These are phyloP conservation scores for Rhodosporidiobolus odoratus DNA, from an alignment of 768 basidiomycete species.

Conservation along the genomic window DNA sequence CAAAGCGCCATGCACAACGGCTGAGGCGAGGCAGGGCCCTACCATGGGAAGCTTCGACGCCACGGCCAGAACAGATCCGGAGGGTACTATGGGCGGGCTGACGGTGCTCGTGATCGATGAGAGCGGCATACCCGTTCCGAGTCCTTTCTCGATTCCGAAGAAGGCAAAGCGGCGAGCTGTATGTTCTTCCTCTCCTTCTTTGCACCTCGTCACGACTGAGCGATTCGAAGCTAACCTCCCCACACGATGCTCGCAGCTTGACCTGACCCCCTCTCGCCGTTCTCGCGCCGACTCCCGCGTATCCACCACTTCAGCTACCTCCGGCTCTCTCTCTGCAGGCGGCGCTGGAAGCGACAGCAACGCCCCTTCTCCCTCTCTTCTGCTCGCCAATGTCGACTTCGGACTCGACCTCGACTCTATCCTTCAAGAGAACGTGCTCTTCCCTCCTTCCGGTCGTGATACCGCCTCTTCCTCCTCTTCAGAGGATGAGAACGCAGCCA, in stretches of 20 bases:
- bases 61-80: neutral
- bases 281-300: constrained; percentile 20
- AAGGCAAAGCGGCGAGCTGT: constrained; percentile 11
- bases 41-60: constrained; percentile 32
- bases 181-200: neutral
- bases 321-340: constrained; percentile 29
- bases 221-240: neutral
- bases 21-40: constrained; percentile 5
- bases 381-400: constrained; percentile 24
- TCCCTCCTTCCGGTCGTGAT: neutral
- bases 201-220: neutral
- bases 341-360: constrained; percentile 9
- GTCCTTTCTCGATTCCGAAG: constrained; percentile 22
- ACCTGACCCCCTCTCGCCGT: constrained; percentile 24
- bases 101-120: constrained; percentile 28
- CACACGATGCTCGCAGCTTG: neutral
- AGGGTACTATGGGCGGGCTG: neutral
- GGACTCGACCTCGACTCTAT: constrained; percentile 26
- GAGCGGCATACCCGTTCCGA: constrained; percentile 21
- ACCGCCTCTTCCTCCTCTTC: constrained; percentile 18
- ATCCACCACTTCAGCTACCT: constrained; percentile 37
- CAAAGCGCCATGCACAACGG: neutral
- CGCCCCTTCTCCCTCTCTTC: too few relatives aligned
- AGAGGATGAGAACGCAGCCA: constrained; percentile 25
- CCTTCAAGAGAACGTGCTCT: constrained; percentile 22